phyloP scores from a whole-genome alignment of 805 yeast genomes.

The Kodamaea kaohsiungensis region DNA sequence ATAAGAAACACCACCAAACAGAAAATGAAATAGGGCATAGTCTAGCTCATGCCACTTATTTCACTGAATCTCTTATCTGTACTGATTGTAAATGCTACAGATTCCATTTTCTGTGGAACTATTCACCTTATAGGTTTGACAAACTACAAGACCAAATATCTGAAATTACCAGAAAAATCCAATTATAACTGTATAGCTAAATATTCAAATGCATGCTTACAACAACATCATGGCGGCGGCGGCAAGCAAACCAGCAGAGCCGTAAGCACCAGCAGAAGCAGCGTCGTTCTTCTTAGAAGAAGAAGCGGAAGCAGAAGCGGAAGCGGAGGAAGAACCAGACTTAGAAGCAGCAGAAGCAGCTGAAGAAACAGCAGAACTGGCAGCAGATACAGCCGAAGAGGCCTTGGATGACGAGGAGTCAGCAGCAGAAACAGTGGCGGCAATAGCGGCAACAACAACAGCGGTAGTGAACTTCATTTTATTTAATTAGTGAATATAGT shows the following conservation, averaged over 20 bases:
- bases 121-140: too few species aligned
- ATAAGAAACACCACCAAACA: too few species aligned
- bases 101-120: too few species aligned
- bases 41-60: too few species aligned
- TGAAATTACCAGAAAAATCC: not conserved
- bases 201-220: conserved; percentile 12
- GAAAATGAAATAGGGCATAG: too few species aligned
- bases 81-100: too few species aligned
- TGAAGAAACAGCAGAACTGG: conserved; percentile 4
- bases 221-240: conserved; percentile 28
- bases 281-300: conserved; percentile 13
- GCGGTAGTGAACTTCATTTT: conserved; percentile 15
- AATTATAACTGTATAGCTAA: not conserved
- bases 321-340: not conserved
- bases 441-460: conserved; percentile 3
- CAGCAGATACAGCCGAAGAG: conserved; percentile 3
- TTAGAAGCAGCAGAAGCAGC: not conserved
- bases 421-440: conserved; percentile 7
- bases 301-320: conserved; percentile 3
- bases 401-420: conserved; percentile 8
- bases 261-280: conserved; percentile 12
- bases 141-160: not conserved
- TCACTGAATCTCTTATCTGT: too few species aligned
- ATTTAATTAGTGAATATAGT: not conserved
- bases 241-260: conserved; percentile 26